Evolutionary conservation across 2,329 filamentous ascomycete genomes (phyloP).

Genomic region (Verticillium nonalfalfae): DNA sequence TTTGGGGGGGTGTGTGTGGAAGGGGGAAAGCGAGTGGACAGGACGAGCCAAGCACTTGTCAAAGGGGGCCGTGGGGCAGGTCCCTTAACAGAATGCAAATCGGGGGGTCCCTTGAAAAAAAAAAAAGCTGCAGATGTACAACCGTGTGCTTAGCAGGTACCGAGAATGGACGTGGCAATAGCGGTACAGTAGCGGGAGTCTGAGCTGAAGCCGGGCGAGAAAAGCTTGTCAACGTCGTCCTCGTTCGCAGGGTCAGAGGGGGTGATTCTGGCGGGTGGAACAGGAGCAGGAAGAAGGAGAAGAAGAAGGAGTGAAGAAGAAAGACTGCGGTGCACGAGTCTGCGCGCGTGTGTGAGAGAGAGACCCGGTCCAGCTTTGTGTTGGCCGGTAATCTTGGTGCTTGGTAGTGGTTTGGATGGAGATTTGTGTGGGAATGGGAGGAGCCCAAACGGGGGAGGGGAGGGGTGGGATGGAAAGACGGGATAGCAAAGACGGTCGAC

Average conservation of each 20-base stretch:
- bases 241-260: background rate
- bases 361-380: background rate
- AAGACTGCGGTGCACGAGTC: background rate
- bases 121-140: background rate
- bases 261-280: background rate
- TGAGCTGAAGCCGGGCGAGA: background rate
- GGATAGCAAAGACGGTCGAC: background rate
- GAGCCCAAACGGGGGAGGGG: background rate
- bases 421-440: slow-evolving; percentile 1
- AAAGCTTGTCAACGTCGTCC: background rate
- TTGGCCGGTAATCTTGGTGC: background rate
- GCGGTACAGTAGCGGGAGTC: background rate
- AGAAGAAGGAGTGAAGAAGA: background rate
- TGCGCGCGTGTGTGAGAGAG: background rate
- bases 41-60: slow-evolving; percentile 14
- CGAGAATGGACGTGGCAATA: too few species aligned
- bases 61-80: slow-evolving; percentile 11
- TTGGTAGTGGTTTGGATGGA: slow-evolving; percentile 6
- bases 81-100: slow-evolving; percentile 13
- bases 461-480: background rate
- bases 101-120: slow-evolving; percentile 8
- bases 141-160: background rate
- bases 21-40: slow-evolving; percentile 12
- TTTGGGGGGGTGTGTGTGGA: background rate
- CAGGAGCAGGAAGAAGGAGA: background rate